Base-by-base conservation (phyloP, 139 green algal species). In the Volvox africanus region DNA sequence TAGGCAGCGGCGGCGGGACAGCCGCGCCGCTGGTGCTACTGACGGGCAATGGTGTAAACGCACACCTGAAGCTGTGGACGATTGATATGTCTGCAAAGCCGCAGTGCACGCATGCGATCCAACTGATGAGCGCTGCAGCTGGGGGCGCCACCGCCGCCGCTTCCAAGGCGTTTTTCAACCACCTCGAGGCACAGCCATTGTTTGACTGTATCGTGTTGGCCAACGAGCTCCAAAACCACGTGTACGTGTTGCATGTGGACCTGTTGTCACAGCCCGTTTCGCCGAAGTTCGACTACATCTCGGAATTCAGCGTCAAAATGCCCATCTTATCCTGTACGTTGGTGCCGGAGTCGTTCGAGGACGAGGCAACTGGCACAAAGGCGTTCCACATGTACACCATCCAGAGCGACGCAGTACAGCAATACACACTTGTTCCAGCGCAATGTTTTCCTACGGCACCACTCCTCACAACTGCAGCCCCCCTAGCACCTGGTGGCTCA, bases 381-480 rank as follows among this genome's bases (percentile, higher is more conserved):
- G 80, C 80, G 2, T 93, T 93, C 32, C 86, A 92, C 68, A 44
- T 93, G n/a, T 92, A 84, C 71, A 90, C 80, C 28, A 86, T 93
- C 21, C 97, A 99, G 93, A 95, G 96, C 16, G 93, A 97, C 26
- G 96, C 93, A 0, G 95, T 99, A 0, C 97, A 99, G 94, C 96
- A 97, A 92, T 99, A 99, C 92, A 93, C 86, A 18, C 91, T 99
- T 19, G 93, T 95, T 44, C 88, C 94, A 0, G 87, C 82, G 21
- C 62, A 93, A 30, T 99, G 96, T 94, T 82, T 88, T 20, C 92
- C 95, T 1, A 24, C 32, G 36, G 37, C 82, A 30, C 50, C 82
- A 50, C 22, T 55, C 44, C 44, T 67, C 37, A 61, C 78, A 28
- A 50, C 50, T 32, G 24, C 77, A 9, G 20, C 30, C 21, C 73